Evolutionary conservation across 148 eudicot species (phyloP), one percentile per base, ranked within the genome.

Genomic region (Arbutus unedo): DNA sequence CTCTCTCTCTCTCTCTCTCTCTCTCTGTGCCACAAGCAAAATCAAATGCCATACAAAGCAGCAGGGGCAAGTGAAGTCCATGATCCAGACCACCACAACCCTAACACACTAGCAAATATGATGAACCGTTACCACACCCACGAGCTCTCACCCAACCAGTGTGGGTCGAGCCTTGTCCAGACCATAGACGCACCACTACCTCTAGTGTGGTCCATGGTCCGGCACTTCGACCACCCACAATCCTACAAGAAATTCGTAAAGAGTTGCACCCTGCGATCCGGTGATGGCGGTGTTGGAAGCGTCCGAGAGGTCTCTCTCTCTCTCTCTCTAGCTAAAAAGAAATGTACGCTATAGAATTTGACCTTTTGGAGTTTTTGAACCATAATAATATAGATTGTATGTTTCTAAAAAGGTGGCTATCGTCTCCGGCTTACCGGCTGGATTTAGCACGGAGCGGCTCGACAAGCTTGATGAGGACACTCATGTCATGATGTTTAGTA

Each of bases 161-260:
- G 95, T 59, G 62, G 88, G 76, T 87, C 92, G 10, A 86, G 47
- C 70, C 75, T 90, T 54, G 85, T 84, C 55, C 88, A 86, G 56
- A 57, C 41, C 10, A 88, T 93, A 60, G 80, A 90, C 81, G 94
- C 94, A 9, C 92, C 92, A 2, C 83, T 91, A 13, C 74, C 85
- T 19, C 18, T 86, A 11, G 92, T 92, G 19, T 91, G 93, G 95
- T 89, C 93, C 55, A 50, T 87, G 71, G 87, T 90, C 6, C 89
- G 91, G 8, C 83, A 83, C 56, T 92, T 91, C 53, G 76, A 90
- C 83, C 86, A 82, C 51, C 93, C 93, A 1, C 88, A 91, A 55
- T 82, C 86, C 19, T 92, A 92, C 80, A 90, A 87, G 78, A 78
- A 6, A 18, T 90, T 91, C 82, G 71, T 90, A 23, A 84, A 76